These are phyloP conservation scores for Chaetomiaceae sp. DNA, from an alignment of 2,329 filamentous ascomycete genomes.

Conservation along the genomic window DNA sequence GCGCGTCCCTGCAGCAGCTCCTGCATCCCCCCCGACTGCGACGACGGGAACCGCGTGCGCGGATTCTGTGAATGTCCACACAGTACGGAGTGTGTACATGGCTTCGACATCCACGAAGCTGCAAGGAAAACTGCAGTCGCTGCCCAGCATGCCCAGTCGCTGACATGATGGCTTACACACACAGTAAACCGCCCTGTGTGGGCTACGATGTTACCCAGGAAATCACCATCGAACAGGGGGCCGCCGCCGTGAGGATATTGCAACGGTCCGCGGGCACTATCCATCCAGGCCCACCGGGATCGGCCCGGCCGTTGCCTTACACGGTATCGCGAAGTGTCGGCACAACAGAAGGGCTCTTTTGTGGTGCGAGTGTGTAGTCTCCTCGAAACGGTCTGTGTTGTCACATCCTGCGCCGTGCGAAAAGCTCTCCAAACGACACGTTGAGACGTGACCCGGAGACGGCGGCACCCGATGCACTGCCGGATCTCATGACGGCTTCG, in stretches of 20 bases:
- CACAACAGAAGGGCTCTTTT: not conserved
- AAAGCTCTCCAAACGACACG: not conserved
- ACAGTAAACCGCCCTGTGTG: not conserved
- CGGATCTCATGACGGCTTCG: not conserved
- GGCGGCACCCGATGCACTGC: not conserved
- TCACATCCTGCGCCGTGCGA: not conserved
- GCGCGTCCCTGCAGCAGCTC: too few relatives aligned
- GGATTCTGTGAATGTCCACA: too few relatives aligned
- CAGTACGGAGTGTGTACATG: too few relatives aligned
- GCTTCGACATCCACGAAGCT: too few relatives aligned
- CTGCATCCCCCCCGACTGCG: too few relatives aligned
- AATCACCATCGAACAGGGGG: conserved; percentile 1
- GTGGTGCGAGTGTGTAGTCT: too few relatives aligned
- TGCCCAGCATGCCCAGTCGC: not conserved
- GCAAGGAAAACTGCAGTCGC: not conserved
- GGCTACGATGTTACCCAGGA: not conserved
- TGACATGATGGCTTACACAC: conserved; percentile 1
- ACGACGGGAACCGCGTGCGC: too few relatives aligned
- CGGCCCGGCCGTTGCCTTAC: conserved; percentile 1
- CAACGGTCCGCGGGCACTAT: not conserved
- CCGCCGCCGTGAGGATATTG: not conserved
- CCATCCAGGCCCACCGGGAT: conserved; percentile 1
- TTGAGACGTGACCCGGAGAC: too few relatives aligned
- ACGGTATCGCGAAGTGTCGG: not conserved
- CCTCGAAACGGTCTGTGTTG: too few relatives aligned